Evolutionary conservation across 176 grass and related monocot species (phyloP).

Genomic region (Oryza coarctata): DNA sequence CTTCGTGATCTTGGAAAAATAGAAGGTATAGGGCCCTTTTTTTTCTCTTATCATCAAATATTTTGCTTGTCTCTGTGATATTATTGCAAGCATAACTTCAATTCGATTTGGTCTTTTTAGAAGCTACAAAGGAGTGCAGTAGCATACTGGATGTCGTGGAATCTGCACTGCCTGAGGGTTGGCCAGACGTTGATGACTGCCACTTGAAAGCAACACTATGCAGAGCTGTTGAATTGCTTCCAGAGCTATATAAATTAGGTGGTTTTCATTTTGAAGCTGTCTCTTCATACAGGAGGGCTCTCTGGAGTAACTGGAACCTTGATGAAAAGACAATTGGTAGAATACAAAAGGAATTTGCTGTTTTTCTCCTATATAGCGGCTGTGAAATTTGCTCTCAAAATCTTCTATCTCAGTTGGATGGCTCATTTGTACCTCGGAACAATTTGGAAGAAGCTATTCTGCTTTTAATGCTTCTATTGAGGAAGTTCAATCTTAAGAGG

Average conservation of each 20-base stretch:
- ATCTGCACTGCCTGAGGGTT: constrained; percentile 59
- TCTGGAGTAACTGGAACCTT: constrained; percentile 74
- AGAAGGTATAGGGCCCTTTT: constrained; percentile 46
- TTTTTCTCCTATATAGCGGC: constrained; percentile 81
- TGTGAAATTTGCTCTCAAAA: constrained; percentile 58
- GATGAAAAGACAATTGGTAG: constrained; percentile 43
- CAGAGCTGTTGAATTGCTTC: constrained; percentile 72
- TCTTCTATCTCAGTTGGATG: constrained; percentile 53
- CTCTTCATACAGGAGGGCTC: constrained; percentile 78
- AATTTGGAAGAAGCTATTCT: constrained; percentile 91
- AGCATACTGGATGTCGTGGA: constrained; percentile 68
- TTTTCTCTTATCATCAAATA: background rate
- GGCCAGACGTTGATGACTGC: constrained; percentile 37
- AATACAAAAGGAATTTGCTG: constrained; percentile 80
- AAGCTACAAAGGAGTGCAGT: constrained; percentile 67
- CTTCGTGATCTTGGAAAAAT: constrained; percentile 69
- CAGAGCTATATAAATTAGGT: constrained; percentile 69
- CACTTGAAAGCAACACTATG: constrained; percentile 76
- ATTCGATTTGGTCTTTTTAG: constrained; percentile 49
- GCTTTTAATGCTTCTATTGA: constrained; percentile 79
- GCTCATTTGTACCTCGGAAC: constrained; percentile 74
- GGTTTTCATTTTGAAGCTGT: constrained; percentile 60
- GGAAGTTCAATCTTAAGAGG: constrained; percentile 66
- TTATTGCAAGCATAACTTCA: constrained; percentile 16
- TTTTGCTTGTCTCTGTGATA: background rate